phyloP scores from a whole-genome alignment of 768 basidiomycete species.

The Tulasnella sp. region DNA sequence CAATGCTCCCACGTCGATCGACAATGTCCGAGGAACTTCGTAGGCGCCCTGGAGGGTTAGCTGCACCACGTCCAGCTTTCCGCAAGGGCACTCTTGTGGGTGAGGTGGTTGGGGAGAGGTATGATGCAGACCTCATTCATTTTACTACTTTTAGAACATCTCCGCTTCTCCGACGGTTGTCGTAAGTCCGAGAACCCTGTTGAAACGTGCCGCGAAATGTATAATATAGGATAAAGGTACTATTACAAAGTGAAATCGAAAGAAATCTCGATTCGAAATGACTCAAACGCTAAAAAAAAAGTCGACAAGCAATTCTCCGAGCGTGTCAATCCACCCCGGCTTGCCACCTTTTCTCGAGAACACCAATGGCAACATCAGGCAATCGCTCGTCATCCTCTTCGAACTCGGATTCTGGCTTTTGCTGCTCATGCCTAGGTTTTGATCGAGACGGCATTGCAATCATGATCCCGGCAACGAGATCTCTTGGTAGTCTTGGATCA shows the following conservation, averaged over 20 bases:
- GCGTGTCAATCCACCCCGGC: not conserved
- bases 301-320: not conserved
- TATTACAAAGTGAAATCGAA: constrained; percentile 7
- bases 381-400: not conserved
- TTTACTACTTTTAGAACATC: not conserved
- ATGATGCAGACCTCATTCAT: not conserved
- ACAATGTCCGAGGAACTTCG: not conserved
- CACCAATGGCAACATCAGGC: not conserved
- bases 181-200: not conserved
- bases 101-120: not conserved
- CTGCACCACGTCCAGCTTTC: not conserved
- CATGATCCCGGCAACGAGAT: not conserved
- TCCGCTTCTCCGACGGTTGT: not conserved
- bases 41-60: too few relatives aligned
- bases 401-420: not conserved
- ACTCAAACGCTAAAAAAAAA: not conserved
- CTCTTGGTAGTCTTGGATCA: not conserved
- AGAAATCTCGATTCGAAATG: not conserved
- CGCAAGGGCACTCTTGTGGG: not conserved
- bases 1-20: not conserved
- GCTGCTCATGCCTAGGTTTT: not conserved
- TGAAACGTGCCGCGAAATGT: not conserved
- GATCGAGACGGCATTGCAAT: not conserved
- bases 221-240: not conserved
- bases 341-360: not conserved